Percentiles rank a stretch among this genome's conserved stretches.
phyloP scores from a whole-genome alignment of 306 rosid species.

The Oemleria cerasiformis region DNA sequence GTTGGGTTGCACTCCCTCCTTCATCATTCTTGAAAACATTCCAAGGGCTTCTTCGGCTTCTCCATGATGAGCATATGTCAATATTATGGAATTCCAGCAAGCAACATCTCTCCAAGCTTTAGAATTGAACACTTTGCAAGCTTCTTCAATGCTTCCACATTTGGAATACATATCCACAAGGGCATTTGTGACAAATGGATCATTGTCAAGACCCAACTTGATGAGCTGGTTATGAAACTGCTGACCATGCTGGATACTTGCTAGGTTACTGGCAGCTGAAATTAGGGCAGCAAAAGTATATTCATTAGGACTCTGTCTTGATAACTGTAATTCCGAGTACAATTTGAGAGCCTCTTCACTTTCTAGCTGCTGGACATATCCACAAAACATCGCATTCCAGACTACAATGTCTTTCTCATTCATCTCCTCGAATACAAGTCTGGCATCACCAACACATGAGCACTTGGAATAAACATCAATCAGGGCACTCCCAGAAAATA shows the following conservation, averaged over 20 bases:
- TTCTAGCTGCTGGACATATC: slow-evolving; percentile 55
- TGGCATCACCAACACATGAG: slow-evolving; percentile 57
- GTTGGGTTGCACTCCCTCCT: slow-evolving; percentile 54
- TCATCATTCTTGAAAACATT: slow-evolving; percentile 52
- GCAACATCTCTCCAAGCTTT: slow-evolving; percentile 54
- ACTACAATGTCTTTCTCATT: slow-evolving; percentile 68
- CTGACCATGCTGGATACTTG: slow-evolving; percentile 72
- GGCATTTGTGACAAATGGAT: slow-evolving; percentile 68
- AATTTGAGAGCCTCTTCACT: slow-evolving; percentile 72
- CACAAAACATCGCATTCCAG: slow-evolving; percentile 85
- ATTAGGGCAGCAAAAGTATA: slow-evolving; percentile 73
- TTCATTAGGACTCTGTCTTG: slow-evolving; percentile 65
- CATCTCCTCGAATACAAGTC: slow-evolving; percentile 68
- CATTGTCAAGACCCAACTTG: slow-evolving; percentile 62
- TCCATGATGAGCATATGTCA: slow-evolving; percentile 89
- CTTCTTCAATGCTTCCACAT: slow-evolving; percentile 75
- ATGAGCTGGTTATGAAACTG: slow-evolving; percentile 81
- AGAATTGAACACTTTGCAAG: slow-evolving; percentile 46
- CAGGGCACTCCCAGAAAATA: slow-evolving; percentile 76
- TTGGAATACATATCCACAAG: slow-evolving; percentile 87
- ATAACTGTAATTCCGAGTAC: slow-evolving; percentile 48
- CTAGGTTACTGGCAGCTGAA: slow-evolving; percentile 64
- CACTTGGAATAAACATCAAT: slow-evolving; percentile 88
- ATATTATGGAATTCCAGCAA: slow-evolving; percentile 90
- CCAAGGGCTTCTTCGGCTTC: slow-evolving; percentile 60